Evolutionary conservation across 78 protist species (phyloP), one percentile per base, ranked within the genome.

Genomic region (Anaeramoeba flamelloides): DNA sequence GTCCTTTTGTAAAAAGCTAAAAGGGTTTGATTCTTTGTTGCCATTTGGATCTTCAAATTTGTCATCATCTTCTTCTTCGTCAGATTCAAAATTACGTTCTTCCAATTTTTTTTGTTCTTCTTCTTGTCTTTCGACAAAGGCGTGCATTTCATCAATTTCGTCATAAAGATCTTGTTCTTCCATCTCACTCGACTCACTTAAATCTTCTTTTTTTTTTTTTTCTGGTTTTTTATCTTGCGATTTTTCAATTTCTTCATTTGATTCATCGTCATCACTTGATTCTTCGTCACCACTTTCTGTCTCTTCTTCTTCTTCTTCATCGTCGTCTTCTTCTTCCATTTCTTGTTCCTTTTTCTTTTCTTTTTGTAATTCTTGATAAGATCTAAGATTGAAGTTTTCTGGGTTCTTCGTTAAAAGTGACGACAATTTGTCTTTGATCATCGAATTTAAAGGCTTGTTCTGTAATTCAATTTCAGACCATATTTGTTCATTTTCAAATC

Each of bases 301-400:
- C n/a, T n/a, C n/a, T n/a, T n/a, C n/a, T n/a, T n/a, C n/a, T n/a
- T n/a, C n/a, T n/a, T n/a, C n/a, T n/a, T n/a, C n/a, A n/a, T n/a
- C n/a, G n/a, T n/a, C n/a, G n/a, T n/a, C n/a, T n/a, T n/a, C n/a
- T n/a, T n/a, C n/a, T n/a, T n/a, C n/a, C n/a, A n/a, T n/a, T n/a
- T n/a, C n/a, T n/a, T n/a, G n/a, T n/a, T n/a, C n/a, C n/a, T 53
- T 53, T 53, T 53, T 53, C 69, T 53, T 53, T 53, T 53, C 69
- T 53, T 53, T 8, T 53, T 8, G 17, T 26, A 53, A 53, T 53
- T 53, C 17, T 53, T 53, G 34, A 53, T n/a, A n/a, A n/a, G n/a
- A n/a, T n/a, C n/a, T n/a, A n/a, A n/a, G n/a, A n/a, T n/a, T n/a
- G n/a, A n/a, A n/a, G n/a, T n/a, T n/a, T n/a, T n/a, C n/a, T n/a